phyloP scores from a whole-genome alignment of 352 stramenopile genomes.

The Phytophthora crassamura region DNA sequence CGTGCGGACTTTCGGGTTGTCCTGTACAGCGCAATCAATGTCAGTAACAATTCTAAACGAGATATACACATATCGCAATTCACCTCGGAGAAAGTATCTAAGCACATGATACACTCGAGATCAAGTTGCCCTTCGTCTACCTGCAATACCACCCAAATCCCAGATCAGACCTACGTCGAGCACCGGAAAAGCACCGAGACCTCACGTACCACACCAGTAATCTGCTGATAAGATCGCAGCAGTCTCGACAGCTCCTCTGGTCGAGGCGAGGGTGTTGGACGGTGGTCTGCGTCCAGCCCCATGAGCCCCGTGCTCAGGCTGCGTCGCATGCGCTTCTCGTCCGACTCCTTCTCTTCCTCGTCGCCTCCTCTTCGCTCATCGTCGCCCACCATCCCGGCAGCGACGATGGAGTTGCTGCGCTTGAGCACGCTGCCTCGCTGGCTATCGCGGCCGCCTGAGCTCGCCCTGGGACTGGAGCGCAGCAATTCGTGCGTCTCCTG shows the following conservation, averaged over 20 bases:
- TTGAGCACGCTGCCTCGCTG: slow-evolving; percentile 18
- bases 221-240: slow-evolving; percentile 74
- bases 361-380: slow-evolving; percentile 17
- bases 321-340: slow-evolving; percentile 32
- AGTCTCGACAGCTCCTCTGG: slow-evolving; percentile 42
- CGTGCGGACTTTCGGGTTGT: slow-evolving; percentile 85
- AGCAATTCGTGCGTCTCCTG: slow-evolving; percentile 53
- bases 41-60: neutral
- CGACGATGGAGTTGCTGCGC: slow-evolving; percentile 12
- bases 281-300: slow-evolving; percentile 38
- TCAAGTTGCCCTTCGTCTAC: slow-evolving; percentile 68
- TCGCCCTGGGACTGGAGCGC: slow-evolving; percentile 26
- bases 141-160: slow-evolving; percentile 28
- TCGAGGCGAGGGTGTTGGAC: slow-evolving; percentile 31
- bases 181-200: neutral
- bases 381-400: slow-evolving; percentile 11
- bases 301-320: slow-evolving; percentile 34
- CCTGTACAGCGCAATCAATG: slow-evolving; percentile 21
- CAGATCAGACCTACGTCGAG: slow-evolving; percentile 5
- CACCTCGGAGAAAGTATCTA: slow-evolving; percentile 75
- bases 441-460: slow-evolving; percentile 17
- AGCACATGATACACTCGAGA: slow-evolving; percentile 89
- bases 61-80: neutral
- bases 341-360: slow-evolving; percentile 30
- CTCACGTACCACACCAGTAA: slow-evolving; percentile 56